A percentile compares a stretch with the other conserved stretches of the same genome.
Conservation (phyloP, 179 eudicot species). For the Dionaea muscipula region DNA sequence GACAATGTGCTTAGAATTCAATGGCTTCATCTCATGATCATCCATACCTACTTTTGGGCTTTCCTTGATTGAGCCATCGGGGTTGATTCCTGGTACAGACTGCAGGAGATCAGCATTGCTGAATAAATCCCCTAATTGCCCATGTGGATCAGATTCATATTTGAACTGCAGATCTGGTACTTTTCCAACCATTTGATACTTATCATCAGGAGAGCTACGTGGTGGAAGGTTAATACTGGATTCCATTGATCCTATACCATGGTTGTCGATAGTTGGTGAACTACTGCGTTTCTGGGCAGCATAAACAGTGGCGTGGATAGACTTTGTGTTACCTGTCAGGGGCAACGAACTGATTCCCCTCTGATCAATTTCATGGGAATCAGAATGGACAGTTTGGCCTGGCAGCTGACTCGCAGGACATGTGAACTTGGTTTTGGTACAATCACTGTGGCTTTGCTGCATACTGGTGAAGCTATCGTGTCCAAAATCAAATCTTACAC, state of each 20-base stretch:
- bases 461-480: slow-evolving; percentile 24
- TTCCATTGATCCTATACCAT: slow-evolving; percentile 23
- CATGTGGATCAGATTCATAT: slow-evolving; percentile 21
- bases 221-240: slow-evolving; percentile 21
- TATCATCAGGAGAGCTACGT: slow-evolving; percentile 20
- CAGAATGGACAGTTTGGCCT: slow-evolving; percentile 23
- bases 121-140: slow-evolving; percentile 21
- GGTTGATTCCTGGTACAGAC: slow-evolving; percentile 16
- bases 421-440: slow-evolving; percentile 17
- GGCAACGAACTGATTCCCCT: slow-evolving; percentile 26
- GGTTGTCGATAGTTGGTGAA: slow-evolving; percentile 23
- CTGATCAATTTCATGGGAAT: slow-evolving; percentile 21
- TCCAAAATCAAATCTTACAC: slow-evolving; percentile 18
- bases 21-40: slow-evolving; percentile 25
- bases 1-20: slow-evolving; percentile 12
- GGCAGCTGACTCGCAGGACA: slow-evolving; percentile 21
- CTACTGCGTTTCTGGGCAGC: slow-evolving; percentile 29
- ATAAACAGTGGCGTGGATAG: slow-evolving; percentile 17
- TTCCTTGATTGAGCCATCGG: slow-evolving; percentile 23
- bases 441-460: slow-evolving; percentile 30
- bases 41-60: slow-evolving; percentile 18
- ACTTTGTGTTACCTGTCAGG: slow-evolving; percentile 25
- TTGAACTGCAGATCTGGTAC: slow-evolving; percentile 25
- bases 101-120: slow-evolving; percentile 19
- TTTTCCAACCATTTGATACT: slow-evolving; percentile 33